phyloP scores from a whole-genome alignment of 208 protist genomes.

The Trypanosoma theileri region DNA sequence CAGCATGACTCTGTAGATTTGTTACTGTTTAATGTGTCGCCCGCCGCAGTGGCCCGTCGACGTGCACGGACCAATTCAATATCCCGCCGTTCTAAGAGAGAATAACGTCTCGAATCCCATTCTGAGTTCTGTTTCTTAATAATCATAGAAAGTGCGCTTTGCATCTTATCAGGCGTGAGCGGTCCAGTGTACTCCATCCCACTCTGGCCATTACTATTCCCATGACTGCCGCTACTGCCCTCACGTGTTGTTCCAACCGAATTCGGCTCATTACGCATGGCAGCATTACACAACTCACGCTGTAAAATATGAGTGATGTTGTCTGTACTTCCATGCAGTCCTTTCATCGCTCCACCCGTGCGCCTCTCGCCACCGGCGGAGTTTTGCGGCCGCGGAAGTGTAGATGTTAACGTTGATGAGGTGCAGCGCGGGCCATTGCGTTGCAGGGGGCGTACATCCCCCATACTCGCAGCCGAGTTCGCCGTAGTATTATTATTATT shows the following conservation, averaged over 20 bases:
- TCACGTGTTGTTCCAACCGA: neutral
- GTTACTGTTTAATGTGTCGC: neutral
- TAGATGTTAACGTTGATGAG: neutral
- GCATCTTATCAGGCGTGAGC: slow-evolving; percentile 6
- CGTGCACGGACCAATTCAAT: neutral
- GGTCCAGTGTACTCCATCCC: neutral
- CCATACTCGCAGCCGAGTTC: too few relatives aligned
- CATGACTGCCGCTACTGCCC: neutral
- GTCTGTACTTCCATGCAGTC: neutral
- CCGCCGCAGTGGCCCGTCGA: neutral
- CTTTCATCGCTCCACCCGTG: neutral
- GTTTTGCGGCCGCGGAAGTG: neutral
- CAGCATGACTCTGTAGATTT: slow-evolving; percentile 36
- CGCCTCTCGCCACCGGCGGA: neutral
- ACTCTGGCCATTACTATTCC: neutral
- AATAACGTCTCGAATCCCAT: slow-evolving; percentile 3
- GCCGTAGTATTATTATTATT: slow-evolving; percentile 1
- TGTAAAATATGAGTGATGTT: slow-evolving; percentile 2
- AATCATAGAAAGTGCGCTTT: slow-evolving; percentile 16
- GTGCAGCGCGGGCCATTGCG: neutral
- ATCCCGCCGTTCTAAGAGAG: slow-evolving; percentile 29
- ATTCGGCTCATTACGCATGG: neutral
- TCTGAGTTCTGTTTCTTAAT: slow-evolving; percentile 26
- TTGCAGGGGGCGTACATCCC: slow-evolving; percentile 11
- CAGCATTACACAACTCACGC: neutral